Base-by-base conservation (phyloP, 768 basidiomycete genomes). In the Terana coerulea region DNA sequence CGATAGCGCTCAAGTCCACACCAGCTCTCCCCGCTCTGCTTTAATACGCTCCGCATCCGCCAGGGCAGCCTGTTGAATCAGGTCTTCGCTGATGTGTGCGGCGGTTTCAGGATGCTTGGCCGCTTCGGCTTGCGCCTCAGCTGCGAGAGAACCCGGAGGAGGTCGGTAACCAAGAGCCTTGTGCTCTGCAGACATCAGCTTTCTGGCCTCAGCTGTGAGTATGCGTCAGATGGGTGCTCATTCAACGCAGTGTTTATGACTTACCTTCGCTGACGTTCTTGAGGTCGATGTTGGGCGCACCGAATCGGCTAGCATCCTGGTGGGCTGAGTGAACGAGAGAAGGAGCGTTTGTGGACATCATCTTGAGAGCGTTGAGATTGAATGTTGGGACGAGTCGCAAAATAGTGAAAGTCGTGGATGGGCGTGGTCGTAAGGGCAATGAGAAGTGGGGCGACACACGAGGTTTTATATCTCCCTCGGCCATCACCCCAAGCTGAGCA, bases 131-230 rank as follows among this genome's bases (percentile, higher is more conserved):
- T 59, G 53, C 35, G 59, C 53, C 51, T 58, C 49, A 47, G 57
- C 34, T 42, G 69, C 69, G 28, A 70, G 62, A 22, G 68, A 69
- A 25, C 65, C 69, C 4, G 66, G 54, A 14, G 69, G 69, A 2
- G 70, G 70, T 9, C 64, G 68, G 53, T 67, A 69, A 2, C 69
- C 69, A 7, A 72, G 59, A 0, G 67, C 66, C 44, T 65, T 66
- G 59, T 71, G 69, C 53, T 71, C 69, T 12, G 59, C 60, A 2
- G 68, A 69, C 67, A 68, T 67, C 43, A 69, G 49, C 48, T 59
- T 67, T 25, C 63, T 47, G 26, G 51, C 50, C 34, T 58, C 57
- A 24, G 44, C 40, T 50, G 30, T 21, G 22, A 1, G 14, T 28
- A 22, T n/a, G 25, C n/a, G n/a, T 45, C 36, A 47, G 31, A 12